A percentile compares a stretch with the other conserved stretches of the same genome.
Evolutionary conservation across 2,329 filamentous ascomycete genomes (phyloP).

Genomic region (Nannizzia gypsea): DNA sequence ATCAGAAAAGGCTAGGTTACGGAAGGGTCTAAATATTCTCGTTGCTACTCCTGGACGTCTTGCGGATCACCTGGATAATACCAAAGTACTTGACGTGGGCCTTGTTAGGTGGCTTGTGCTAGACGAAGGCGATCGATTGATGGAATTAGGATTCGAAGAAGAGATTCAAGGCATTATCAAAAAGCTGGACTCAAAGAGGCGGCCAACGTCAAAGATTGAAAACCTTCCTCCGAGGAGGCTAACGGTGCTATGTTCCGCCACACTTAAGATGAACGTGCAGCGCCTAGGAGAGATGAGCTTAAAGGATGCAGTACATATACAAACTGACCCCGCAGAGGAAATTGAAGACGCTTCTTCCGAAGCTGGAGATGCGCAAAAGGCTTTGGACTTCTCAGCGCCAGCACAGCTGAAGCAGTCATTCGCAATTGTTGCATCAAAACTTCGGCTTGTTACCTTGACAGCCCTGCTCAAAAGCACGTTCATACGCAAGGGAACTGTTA

Average conservation of each 20-base stretch:
- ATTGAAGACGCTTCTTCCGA: conserved; percentile 38
- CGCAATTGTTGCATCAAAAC: conserved; percentile 73
- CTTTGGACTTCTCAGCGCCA: conserved; percentile 62
- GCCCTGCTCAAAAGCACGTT: conserved; percentile 79
- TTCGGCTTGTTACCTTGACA: conserved; percentile 77
- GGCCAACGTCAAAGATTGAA: conserved; percentile 47
- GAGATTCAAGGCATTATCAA: conserved; percentile 80
- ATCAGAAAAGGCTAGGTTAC: conserved; percentile 80
- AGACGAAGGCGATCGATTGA: conserved; percentile 93
- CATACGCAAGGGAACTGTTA: conserved; percentile 74
- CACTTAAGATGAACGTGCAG: conserved; percentile 96
- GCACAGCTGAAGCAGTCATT: conserved; percentile 91
- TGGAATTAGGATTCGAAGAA: conserved; percentile 95
- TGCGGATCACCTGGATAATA: conserved; percentile 85
- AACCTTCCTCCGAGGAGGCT: conserved; percentile 60
- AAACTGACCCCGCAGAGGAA: conserved; percentile 50
- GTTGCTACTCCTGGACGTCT: conserved; percentile 88
- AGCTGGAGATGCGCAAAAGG: conserved; percentile 36
- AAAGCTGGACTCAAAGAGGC: conserved; percentile 58
- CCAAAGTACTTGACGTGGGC: conserved; percentile 74
- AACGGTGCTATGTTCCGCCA: conserved; percentile 89
- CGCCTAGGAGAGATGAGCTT: conserved; percentile 87
- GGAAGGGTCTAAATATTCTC: conserved; percentile 90
- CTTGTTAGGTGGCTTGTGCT: conserved; percentile 88
- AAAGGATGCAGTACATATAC: conserved; percentile 81